Evolutionary conservation across 176 grass and related monocot genomes (phyloP), one percentile per base, ranked within the genome.

Genomic region (Musa itinerans): DNA sequence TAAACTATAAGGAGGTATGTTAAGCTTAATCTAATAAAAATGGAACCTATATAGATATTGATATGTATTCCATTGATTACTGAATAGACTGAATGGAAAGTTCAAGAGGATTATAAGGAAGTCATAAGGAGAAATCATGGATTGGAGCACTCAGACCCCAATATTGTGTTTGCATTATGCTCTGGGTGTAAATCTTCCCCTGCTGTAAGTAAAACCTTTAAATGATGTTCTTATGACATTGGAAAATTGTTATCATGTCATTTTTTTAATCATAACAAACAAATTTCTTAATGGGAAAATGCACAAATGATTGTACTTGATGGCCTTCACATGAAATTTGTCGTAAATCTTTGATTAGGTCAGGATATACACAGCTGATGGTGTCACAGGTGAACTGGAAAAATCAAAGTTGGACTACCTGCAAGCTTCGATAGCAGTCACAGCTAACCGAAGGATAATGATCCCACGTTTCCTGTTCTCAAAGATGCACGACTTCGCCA

Each of bases 351-450:
- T 15, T 19, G 2, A 80, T 73, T 56, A 98, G 94, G 69, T 99
- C 8, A 86, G 85, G 15, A 89, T 91, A 78, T 93, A 98, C 72
- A 98, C 85, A 11, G 78, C 87, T 1, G 95, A 91, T 3, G 81
- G 82, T 1, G 78, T 94, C 5, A 22, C 72, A 9, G 25, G 65
- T 70, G 90, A 98, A 10, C 74, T 98, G 16, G 95, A 93, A 63
- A 93, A 91, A 73, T 87, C 95, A 0, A 98, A 98, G 58, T 63
- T 93, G 72, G 95, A 98, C 61, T 98, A 98, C 57, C 72, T 93
- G 52, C 95, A 93, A 82, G 95, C 95, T 7, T 88, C 95, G 12
- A 52, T 98, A 78, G 88, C 89, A 34, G 88, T 91, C 69, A 99
- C 86, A 0, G 52, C 86, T 7, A 80, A 82, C 15, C 89, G 79